phyloP scores from a whole-genome alignment of 2,329 filamentous ascomycete genomes.

The Verticillium nonalfalfae region DNA sequence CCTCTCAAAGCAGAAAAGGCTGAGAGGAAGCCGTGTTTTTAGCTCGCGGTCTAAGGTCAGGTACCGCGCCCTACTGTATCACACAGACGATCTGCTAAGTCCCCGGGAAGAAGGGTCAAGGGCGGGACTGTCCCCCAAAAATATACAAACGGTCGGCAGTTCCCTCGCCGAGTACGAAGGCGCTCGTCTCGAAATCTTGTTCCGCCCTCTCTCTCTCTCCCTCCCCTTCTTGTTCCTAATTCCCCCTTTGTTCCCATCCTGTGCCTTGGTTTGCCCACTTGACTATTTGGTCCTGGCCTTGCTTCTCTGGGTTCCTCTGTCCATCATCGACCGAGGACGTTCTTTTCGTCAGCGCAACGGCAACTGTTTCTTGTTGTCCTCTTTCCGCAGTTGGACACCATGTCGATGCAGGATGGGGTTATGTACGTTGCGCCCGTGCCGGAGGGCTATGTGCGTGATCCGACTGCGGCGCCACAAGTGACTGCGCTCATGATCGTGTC shows the following conservation, averaged over 20 bases:
- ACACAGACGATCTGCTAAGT: background rate
- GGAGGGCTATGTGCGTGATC: conserved; percentile 6
- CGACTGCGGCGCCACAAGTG: conserved; percentile 3
- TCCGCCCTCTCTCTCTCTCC: background rate
- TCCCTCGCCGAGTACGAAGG: background rate
- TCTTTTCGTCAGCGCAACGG: background rate
- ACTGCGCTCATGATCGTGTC: conserved; percentile 5
- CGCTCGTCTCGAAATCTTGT: no score
- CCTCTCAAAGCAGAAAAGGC: no score
- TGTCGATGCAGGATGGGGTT: conserved; percentile 11
- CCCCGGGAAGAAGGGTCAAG: background rate
- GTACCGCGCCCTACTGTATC: background rate
- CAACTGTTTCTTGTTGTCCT: no score
- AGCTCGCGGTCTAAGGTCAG: no score
- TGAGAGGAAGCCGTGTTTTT: no score
- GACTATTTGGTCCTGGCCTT: background rate
- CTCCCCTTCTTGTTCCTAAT: background rate
- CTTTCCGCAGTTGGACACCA: background rate
- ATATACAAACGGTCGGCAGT: background rate
- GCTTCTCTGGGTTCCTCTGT: background rate
- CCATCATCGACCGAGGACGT: background rate
- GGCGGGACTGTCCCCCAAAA: background rate
- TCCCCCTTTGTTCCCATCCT: background rate
- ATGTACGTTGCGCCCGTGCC: conserved; percentile 9
- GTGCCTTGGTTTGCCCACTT: background rate